A percentile compares a stretch with the other conserved stretches of the same genome.
phyloP scores from a whole-genome alignment of 1,284 basidiomycete species.

The Tilletiaria anomala region DNA sequence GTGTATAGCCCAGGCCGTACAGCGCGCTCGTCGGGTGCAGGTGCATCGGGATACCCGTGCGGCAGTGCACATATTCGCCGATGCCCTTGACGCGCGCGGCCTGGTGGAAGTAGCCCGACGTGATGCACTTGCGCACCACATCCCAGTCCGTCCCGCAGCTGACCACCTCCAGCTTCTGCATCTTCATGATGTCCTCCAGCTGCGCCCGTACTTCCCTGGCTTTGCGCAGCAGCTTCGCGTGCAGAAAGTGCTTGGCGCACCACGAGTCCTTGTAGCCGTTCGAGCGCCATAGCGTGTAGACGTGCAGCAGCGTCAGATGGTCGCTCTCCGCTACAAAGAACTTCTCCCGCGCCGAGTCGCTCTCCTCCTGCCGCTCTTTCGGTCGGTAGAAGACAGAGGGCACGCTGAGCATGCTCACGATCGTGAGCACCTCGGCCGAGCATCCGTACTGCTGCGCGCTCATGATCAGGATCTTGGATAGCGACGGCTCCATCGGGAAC shows the following conservation, averaged over 20 bases:
- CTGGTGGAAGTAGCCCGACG: constrained; percentile 97
- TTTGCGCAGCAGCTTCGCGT: constrained; percentile 87
- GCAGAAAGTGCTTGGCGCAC: constrained; percentile 85
- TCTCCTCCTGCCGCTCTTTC: constrained; percentile 86
- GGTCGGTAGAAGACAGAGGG: constrained; percentile 85
- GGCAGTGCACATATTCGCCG: constrained; percentile 92
- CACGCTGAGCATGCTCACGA: constrained; percentile 96
- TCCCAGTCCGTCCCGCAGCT: constrained; percentile 93
- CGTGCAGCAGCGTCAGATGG: constrained; percentile 85
- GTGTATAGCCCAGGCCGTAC: constrained; percentile 90
- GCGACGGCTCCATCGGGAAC: constrained; percentile 63
- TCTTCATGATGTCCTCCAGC: constrained; percentile 95
- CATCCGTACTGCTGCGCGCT: constrained; percentile 87
- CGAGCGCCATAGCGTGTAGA: constrained; percentile 94
- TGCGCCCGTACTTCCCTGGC: constrained; percentile 90
- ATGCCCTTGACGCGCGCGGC: constrained; percentile 95
- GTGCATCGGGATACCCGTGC: constrained; percentile 71
- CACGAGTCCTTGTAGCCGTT: constrained; percentile 82
- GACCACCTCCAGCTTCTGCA: constrained; percentile 81
- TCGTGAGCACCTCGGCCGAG: constrained; percentile 88
- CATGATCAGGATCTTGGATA: constrained; percentile 95
- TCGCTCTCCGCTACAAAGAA: constrained; percentile 98
- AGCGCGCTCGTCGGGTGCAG: constrained; percentile 91
- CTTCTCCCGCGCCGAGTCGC: constrained; percentile 89
- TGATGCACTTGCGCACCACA: constrained; percentile 87